Evolutionary conservation across 495 filamentous ascomycete species (phyloP).

Genomic region (Penicillium canariense): DNA sequence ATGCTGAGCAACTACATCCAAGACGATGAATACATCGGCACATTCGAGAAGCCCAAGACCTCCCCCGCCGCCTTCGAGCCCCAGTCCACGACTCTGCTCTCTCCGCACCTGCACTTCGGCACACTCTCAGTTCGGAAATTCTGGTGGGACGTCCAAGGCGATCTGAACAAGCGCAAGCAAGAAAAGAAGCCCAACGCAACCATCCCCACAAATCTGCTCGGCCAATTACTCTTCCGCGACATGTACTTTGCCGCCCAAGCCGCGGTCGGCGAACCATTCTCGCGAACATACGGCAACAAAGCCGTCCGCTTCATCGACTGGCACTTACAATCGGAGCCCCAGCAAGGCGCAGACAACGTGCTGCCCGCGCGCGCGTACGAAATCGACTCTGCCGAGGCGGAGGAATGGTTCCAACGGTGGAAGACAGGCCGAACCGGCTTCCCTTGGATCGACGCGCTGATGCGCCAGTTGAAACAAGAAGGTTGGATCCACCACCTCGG

Average conservation of each 20-base stretch:
- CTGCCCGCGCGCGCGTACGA: slow-evolving; percentile 35
- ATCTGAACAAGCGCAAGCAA: slow-evolving; percentile 46
- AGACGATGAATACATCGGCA: slow-evolving; percentile 61
- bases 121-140: slow-evolving; percentile 59
- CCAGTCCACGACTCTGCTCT: slow-evolving; percentile 65
- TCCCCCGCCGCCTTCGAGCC: slow-evolving; percentile 67
- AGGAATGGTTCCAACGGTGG: slow-evolving; percentile 64
- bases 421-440: slow-evolving; percentile 63
- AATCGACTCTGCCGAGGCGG: slow-evolving; percentile 54
- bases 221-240: slow-evolving; percentile 69
- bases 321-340: slow-evolving; percentile 60
- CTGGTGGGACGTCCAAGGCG: slow-evolving; percentile 63
- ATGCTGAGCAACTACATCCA: slow-evolving; percentile 49
- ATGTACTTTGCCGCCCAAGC: slow-evolving; percentile 78
- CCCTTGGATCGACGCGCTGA: slow-evolving; percentile 71
- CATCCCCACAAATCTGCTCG: slow-evolving; percentile 60
- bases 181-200: slow-evolving; percentile 46
- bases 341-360: slow-evolving; percentile 11
- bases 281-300: slow-evolving; percentile 56
- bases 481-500: slow-evolving; percentile 77
- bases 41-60: slow-evolving; percentile 68
- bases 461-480: slow-evolving; percentile 66
- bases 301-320: slow-evolving; percentile 66
- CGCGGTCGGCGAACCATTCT: slow-evolving; percentile 55
- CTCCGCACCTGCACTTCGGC: slow-evolving; percentile 71